Evolutionary conservation across 2,329 filamentous ascomycete genomes (phyloP).

Genomic region (Cyphellophora europaea): DNA sequence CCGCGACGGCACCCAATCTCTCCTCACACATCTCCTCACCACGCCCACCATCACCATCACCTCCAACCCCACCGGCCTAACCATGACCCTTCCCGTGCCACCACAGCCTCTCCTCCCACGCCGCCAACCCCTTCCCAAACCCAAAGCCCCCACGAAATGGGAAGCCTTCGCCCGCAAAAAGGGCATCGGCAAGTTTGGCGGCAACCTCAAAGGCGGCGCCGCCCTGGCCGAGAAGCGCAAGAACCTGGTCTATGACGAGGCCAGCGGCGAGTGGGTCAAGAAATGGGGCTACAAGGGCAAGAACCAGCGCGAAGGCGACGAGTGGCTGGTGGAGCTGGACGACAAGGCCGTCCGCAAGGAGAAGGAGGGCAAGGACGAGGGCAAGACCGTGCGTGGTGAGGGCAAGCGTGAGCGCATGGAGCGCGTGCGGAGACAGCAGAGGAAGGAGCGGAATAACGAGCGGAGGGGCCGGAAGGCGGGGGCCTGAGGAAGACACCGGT

Average conservation of each 20-base stretch:
- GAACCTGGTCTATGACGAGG: conserved; percentile 78
- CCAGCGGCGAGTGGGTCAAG: conserved; percentile 75
- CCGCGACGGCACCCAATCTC: conserved; percentile 80
- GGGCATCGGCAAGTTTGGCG: conserved; percentile 77
- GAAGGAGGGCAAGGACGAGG: conserved; percentile 40
- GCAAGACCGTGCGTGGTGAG: conserved; percentile 53
- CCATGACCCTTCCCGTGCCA: conserved; percentile 59
- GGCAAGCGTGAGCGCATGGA: conserved; percentile 59
- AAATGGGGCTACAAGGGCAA: conserved; percentile 93
- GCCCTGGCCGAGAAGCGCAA: conserved; percentile 48
- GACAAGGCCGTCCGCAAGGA: conserved; percentile 64
- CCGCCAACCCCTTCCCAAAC: conserved; percentile 79
- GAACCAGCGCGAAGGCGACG: conserved; percentile 72
- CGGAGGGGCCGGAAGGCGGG: conserved; percentile 1
- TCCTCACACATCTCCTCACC: conserved; percentile 89
- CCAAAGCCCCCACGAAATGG: conserved; percentile 85
- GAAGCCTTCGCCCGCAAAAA: conserved; percentile 94
- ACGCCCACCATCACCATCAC: conserved; percentile 62
- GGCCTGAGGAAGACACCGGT: no score
- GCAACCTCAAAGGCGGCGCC: conserved; percentile 44
- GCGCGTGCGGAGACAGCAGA: conserved; percentile 53
- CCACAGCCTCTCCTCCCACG: conserved; percentile 54
- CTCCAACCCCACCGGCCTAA: conserved; percentile 59
- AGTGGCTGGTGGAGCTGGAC: conserved; percentile 91
- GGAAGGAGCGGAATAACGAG: conserved; percentile 57